phyloP scores from a whole-genome alignment of 345 rosid species.

The Camelina laxa region DNA sequence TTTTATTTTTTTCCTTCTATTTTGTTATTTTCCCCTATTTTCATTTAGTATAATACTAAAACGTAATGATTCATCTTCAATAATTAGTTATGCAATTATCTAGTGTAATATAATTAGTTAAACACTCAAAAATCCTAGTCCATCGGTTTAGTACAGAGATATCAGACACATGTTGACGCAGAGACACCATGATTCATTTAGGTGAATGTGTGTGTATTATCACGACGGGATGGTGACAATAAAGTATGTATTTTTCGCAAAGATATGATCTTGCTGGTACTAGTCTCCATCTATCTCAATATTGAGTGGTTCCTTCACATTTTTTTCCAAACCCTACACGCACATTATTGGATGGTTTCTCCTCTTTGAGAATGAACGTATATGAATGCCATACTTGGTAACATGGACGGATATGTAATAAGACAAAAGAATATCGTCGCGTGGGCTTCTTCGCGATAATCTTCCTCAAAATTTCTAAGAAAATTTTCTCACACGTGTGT shows the following conservation, averaged over 20 bases:
- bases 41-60: conserved; percentile 3
- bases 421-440: not conserved
- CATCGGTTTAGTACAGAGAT: not conserved
- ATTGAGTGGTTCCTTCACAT: conserved; percentile 20
- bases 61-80: conserved; percentile 12
- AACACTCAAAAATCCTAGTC: not conserved
- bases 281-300: conserved; percentile 34
- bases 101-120: not conserved
- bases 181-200: not conserved
- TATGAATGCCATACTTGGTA: not conserved
- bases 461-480: not conserved
- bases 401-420: not conserved
- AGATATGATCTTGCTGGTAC: conserved; percentile 35
- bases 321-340: not conserved
- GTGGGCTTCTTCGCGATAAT: not conserved
- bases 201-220: not conserved
- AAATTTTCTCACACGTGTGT: no score
- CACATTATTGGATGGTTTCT: not conserved
- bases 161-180: not conserved
- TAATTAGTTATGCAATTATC: conserved; percentile 3
- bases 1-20: not conserved
- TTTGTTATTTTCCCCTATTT: not conserved
- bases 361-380: not conserved
- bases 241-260: not conserved
- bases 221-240: conserved; percentile 5